Base-by-base conservation (phyloP, 768 basidiomycete species). In the Russula sp. region DNA sequence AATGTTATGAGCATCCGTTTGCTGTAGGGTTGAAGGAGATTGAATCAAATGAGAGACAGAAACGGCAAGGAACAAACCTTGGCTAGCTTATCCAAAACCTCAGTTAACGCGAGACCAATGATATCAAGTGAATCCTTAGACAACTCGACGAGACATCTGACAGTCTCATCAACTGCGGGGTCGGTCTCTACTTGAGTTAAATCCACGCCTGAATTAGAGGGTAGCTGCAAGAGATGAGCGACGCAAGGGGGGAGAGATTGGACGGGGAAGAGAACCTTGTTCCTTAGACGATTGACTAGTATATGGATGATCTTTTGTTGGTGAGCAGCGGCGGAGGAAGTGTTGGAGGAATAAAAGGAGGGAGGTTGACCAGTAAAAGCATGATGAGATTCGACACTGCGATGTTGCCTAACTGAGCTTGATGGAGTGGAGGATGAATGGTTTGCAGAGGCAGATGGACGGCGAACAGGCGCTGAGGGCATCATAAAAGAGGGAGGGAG, bases 231-330 rank as follows among this genome's bases (percentile, higher is more conserved):
- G 43, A 22, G 34, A 54, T 42, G 34, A 47, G 50, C 57, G 53
- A 62, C 59, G n/a, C 56, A 62, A 56, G 38, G 42, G 22, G 52
- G 22, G 38, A 16, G 54, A 41, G 38, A 57, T 16, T 13, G 32
- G 36, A 45, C 4, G 16, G 38, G 2, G 22, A 41, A 22, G 70
- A 77, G 43, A 56, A 88, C 93, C 82, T 91, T 93, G 73, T 84
- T 82, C 74, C 85, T 88, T 69, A 95, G 74, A 69, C 92, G 80
- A 68, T 83, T 86, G 39, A 95, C 89, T 65, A 95, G 76, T 8
- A 85, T 85, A 65, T 85, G 82, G 38, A 94, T 85, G 56, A 91
- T 83, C 78, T 86, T 91, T 75, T 90, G 87, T 70, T 94, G 88
- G 1, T 87, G 86, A 2, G 83, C 83, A 8, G 80, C 20, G 57